Base-by-base conservation (phyloP, 768 basidiomycete species). In the Podaxis sp. region DNA sequence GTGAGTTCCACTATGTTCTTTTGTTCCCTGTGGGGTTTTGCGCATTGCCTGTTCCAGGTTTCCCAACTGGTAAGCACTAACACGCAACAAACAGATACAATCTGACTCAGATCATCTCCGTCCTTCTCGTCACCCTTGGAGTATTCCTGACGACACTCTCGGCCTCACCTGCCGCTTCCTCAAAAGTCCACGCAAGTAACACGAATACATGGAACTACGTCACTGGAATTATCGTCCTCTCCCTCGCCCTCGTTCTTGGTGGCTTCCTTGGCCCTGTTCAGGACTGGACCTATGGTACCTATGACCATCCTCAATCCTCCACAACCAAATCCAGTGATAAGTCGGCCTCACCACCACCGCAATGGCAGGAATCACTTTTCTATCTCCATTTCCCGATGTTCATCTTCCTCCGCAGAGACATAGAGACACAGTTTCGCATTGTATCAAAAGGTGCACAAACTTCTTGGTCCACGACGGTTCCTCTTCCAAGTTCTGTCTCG, bases 301-400 rank as follows among this genome's bases (percentile, higher is more conserved):
- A 80, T 59, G 74, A 75, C 8, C 68, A 72, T 24, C 66, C 44
- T 11, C 61, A 60, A 49, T 51, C 48, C 56, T 54, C 19, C 53
- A 44, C 2, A 42, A 54, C 8, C 46, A 63, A 49, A 51, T 52
- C 30, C 57, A 28, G 59, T 65, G 4, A 58, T 11, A 63, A 59
- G 8, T 61, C 67, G 4, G 65, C 59, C 1, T 61, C 70, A 17
- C 54, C 42, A 53, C 48, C 59, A 12, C 61, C 61, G 22, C 64
- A 64, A 36, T 97, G 95, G 95, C 86, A 90, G 69, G 95, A 97
- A 75, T 88, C 86, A 55, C 87, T 98, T 84, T 98, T 96, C 77
- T 98, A 95, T 77, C 81, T 92, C 22, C 93, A 95, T 74, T 85
- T 88, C 69, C 93, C 92, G 5, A 81, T 93, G 80, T 94, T 95